Conservation (phyloP, 768 basidiomycete genomes). For the Suillus subluteus region DNA sequence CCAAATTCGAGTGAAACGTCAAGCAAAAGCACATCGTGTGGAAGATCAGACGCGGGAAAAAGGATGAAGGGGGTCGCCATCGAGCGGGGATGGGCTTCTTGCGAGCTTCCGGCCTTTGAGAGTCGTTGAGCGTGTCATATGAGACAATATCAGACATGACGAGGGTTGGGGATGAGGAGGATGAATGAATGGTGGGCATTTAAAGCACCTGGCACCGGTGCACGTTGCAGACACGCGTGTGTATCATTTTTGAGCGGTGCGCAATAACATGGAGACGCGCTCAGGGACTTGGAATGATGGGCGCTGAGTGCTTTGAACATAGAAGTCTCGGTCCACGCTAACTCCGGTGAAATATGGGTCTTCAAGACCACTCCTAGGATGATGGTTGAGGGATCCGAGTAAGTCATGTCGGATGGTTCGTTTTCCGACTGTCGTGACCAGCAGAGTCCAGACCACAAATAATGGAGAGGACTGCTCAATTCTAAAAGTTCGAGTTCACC, state of each 20-base stretch:
- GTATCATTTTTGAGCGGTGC: background rate
- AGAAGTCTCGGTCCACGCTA: background rate
- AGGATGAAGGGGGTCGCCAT: background rate
- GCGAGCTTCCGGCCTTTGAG: background rate
- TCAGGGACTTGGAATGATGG: background rate
- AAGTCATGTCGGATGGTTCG: background rate
- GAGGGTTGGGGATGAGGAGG: background rate
- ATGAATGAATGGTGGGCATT: background rate
- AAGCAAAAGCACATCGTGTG: conserved; percentile 1
- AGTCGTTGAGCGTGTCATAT: background rate
- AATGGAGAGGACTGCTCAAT: background rate
- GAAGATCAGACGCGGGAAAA: background rate
- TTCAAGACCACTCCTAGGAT: background rate
- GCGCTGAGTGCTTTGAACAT: background rate
- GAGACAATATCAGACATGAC: background rate
- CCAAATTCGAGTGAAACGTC: background rate
- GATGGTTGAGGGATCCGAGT: background rate
- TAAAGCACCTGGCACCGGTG: background rate
- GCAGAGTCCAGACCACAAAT: background rate
- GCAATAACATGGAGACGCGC: background rate
- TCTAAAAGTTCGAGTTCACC: too few relatives aligned
- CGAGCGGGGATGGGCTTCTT: background rate
- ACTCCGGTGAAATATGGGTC: background rate
- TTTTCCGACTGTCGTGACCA: background rate
- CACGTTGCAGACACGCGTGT: background rate